Evolutionary conservation across 305 asterid genomes (phyloP).

Genomic region (Solanum aculeatissimum): DNA sequence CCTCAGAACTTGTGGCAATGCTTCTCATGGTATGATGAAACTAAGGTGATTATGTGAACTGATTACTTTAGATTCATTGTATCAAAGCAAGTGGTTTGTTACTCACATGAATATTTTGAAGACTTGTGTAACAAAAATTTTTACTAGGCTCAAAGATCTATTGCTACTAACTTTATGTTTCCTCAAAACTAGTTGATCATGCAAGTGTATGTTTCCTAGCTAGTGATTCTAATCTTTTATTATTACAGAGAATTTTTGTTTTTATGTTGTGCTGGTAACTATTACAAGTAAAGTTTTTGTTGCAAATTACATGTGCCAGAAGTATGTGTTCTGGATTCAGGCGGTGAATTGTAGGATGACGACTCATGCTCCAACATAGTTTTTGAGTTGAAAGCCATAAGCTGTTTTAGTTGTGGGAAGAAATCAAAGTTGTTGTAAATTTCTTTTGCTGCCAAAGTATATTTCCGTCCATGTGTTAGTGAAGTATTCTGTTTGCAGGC

Average conservation of each 20-base stretch:
- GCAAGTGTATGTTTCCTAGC: background rate
- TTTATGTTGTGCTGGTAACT: background rate
- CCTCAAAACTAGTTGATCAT: background rate
- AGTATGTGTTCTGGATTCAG: background rate
- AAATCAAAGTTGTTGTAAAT: background rate
- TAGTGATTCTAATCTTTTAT: background rate
- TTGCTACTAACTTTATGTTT: background rate
- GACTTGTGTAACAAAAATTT: background rate
- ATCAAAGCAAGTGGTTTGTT: background rate
- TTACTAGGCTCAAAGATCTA: background rate
- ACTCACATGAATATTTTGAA: background rate
- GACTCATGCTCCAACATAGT: background rate
- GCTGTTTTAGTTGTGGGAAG: background rate
- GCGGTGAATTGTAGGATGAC: background rate
- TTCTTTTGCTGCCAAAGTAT: background rate
- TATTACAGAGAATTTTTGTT: background rate
- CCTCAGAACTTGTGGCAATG: background rate
- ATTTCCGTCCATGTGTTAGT: background rate
- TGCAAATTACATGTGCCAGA: background rate
- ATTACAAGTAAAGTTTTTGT: background rate
- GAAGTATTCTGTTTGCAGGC: constrained; percentile 23
- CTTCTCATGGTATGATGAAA: background rate
- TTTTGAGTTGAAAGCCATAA: background rate
- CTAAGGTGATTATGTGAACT: background rate
- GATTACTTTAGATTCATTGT: background rate